phyloP scores from a whole-genome alignment of 2,329 filamentous ascomycete genomes.

The Emmonsia crescens region DNA sequence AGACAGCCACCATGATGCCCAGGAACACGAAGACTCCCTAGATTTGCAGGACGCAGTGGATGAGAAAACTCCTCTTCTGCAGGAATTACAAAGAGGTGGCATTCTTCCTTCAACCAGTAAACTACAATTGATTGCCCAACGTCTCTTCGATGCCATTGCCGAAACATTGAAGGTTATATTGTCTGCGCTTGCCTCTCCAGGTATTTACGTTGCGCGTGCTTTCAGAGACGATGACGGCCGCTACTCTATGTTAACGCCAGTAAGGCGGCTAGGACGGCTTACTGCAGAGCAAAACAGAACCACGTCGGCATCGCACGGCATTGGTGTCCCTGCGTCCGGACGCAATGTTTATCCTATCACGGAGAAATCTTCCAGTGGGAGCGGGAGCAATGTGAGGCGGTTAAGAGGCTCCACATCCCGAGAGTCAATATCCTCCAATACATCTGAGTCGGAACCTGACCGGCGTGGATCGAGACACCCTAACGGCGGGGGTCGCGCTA shows the following conservation, averaged over 20 bases:
- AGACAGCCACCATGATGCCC: conserved; percentile 27
- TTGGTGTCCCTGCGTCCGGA: conserved; percentile 13
- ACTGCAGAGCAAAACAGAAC: conserved; percentile 9
- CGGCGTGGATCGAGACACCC: conserved; percentile 17
- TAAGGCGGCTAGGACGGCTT: conserved; percentile 11
- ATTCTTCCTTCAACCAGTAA: conserved; percentile 27
- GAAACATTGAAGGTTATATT: conserved; percentile 69
- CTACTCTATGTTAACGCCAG: conserved; percentile 45
- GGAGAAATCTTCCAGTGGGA: conserved; percentile 18
- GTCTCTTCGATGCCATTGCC: conserved; percentile 60
- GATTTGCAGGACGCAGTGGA: conserved; percentile 31
- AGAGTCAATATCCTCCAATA: conserved; percentile 39
- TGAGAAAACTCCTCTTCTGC: conserved; percentile 62
- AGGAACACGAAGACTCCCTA: conserved; percentile 27
- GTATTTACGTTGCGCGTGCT: conserved; percentile 69
- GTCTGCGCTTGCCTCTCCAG: conserved; percentile 66
- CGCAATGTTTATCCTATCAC: conserved; percentile 17
- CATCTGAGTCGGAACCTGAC: conserved; percentile 46
- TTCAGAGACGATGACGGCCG: conserved; percentile 71
- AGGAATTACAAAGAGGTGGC: conserved; percentile 25
- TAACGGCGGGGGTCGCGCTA: conserved; percentile 17
- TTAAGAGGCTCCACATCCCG: conserved; percentile 24
- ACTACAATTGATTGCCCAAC: conserved; percentile 50
- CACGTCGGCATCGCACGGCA: conserved; percentile 12
- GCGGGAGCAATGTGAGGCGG: conserved; percentile 23